These are phyloP conservation scores for Magnaporthales sp. DNA, from an alignment of 2,329 filamentous ascomycete species.

Conservation along the genomic window DNA sequence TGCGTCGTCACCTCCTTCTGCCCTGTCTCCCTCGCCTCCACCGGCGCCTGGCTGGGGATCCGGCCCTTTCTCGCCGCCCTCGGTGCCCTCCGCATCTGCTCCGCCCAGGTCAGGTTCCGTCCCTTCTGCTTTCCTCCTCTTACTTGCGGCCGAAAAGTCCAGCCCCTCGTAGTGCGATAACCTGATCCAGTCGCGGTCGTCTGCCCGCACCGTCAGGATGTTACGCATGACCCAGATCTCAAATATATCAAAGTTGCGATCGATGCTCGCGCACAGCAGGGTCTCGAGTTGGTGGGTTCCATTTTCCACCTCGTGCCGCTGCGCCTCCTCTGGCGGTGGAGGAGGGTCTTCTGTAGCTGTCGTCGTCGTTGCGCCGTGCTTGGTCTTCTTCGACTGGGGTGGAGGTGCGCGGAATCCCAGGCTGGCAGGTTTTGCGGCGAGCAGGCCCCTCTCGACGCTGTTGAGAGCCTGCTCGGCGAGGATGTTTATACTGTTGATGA, in stretches of 20 bases:
- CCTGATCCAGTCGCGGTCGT: constrained; percentile 70
- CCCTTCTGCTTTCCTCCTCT: not conserved
- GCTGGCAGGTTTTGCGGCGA: constrained; percentile 61
- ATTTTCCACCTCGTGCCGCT: constrained; percentile 70
- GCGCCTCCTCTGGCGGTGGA: constrained; percentile 33
- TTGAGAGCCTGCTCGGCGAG: constrained; percentile 84
- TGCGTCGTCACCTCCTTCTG: constrained; percentile 9
- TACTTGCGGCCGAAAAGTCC: constrained; percentile 28
- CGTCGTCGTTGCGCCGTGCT: constrained; percentile 6
- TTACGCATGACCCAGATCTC: constrained; percentile 89
- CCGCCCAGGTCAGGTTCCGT: not conserved
- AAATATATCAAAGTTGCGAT: constrained; percentile 78
- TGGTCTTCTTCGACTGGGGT: constrained; percentile 15
- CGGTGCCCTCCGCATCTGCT: constrained; percentile 9
- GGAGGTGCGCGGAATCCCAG: constrained; percentile 64
- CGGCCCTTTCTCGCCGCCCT: constrained; percentile 3
- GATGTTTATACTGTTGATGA: constrained; percentile 94
- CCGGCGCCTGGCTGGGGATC: constrained; percentile 9
- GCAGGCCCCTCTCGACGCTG: constrained; percentile 75
- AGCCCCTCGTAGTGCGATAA: constrained; percentile 76
- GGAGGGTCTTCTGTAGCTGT: constrained; percentile 2
- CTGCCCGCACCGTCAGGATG: constrained; percentile 59
- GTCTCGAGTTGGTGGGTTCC: constrained; percentile 82
- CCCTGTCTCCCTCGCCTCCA: not conserved
- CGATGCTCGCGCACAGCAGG: constrained; percentile 69